phyloP scores from a whole-genome alignment of 1,139 yeast genomes.

The Kazachstania sp. region DNA sequence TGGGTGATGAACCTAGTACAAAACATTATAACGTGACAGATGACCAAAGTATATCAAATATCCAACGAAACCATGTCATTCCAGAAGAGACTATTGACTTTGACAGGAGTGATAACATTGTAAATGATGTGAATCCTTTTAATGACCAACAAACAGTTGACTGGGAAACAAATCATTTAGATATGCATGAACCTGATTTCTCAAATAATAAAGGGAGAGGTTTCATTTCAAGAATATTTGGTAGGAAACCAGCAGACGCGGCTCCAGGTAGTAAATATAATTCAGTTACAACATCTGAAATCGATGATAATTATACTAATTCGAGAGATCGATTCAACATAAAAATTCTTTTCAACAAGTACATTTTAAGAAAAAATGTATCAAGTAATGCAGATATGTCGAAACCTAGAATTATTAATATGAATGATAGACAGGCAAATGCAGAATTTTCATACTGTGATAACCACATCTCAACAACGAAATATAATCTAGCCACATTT shows the following conservation, averaged over 20 bases:
- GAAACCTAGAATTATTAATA: conserved; percentile 57
- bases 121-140: conserved; percentile 29
- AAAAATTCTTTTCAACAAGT: conserved; percentile 42
- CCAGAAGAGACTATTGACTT: conserved; percentile 29
- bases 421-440: conserved; percentile 57
- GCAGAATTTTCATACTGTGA: conserved; percentile 52
- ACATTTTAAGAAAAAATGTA: conserved; percentile 36
- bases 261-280: conserved; percentile 31
- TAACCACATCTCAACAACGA: conserved; percentile 93
- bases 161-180: conserved; percentile 13
- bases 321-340: conserved; percentile 44
- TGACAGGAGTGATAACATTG: conserved; percentile 23
- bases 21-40: conserved; percentile 1
- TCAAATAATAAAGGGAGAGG: conserved; percentile 11
- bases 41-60: conserved; percentile 2
- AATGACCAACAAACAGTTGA: conserved; percentile 12
- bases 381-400: conserved; percentile 33
- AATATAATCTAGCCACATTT: conserved; percentile 88
- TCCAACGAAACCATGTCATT: conserved; percentile 5
- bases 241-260: conserved; percentile 17
- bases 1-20: conserved; percentile 1
- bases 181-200: conserved; percentile 14
- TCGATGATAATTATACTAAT: conserved; percentile 19
- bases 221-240: conserved; percentile 18
- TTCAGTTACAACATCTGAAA: conserved; percentile 20